Evolutionary conservation across 2,329 filamentous ascomycete genomes (phyloP).

Genomic region (Sporothrix protearum): DNA sequence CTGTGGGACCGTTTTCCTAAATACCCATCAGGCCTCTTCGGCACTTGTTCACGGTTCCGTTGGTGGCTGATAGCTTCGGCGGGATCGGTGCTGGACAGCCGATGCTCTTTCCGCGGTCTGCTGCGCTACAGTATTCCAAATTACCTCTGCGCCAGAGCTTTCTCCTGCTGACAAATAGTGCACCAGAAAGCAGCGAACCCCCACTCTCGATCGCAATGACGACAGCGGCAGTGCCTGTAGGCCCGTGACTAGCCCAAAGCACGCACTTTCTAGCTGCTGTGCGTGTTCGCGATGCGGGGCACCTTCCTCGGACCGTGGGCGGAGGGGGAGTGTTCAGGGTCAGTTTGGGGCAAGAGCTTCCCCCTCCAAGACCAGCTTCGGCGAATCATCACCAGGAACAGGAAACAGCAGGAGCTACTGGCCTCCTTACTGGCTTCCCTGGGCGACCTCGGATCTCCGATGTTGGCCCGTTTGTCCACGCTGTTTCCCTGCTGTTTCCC

Average conservation of each 20-base stretch:
- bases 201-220: constrained; percentile 24
- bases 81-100: background rate
- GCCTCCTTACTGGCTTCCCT: background rate
- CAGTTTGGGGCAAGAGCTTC: background rate
- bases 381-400: background rate
- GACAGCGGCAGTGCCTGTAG: constrained; percentile 18
- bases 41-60: constrained; percentile 4
- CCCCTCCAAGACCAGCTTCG: background rate
- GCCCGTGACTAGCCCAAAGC: constrained; percentile 8
- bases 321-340: background rate
- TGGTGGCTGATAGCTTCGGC: background rate
- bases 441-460: constrained; percentile 27
- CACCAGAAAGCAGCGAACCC: background rate
- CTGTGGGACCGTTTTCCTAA: background rate
- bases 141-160: too few relatives aligned
- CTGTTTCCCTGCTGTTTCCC: background rate
- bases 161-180: background rate
- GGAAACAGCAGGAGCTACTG: background rate
- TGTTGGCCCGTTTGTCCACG: constrained; percentile 15
- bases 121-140: too few relatives aligned
- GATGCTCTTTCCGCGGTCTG: background rate
- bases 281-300: constrained; percentile 25
- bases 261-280: constrained; percentile 9
- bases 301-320: background rate
- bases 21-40: background rate